phyloP scores from a whole-genome alignment of 1,284 basidiomycete species.

The Boletus holoroseus region DNA sequence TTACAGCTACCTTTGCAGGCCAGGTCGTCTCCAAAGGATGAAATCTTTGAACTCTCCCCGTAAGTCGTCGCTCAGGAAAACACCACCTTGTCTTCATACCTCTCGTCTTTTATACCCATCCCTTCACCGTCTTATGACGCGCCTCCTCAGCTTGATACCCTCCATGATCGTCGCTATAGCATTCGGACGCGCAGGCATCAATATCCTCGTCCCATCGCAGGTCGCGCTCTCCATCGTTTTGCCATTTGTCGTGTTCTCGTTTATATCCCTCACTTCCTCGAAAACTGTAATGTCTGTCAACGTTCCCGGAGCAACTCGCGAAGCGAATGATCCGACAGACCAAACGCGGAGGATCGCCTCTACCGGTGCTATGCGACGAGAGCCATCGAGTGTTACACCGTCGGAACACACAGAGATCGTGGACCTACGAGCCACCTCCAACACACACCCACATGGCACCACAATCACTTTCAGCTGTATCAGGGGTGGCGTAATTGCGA shows the following conservation, averaged over 20 bases:
- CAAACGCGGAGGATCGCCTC: neutral
- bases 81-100: neutral
- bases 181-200: conserved; percentile 63
- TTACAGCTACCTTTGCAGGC: conserved; percentile 80
- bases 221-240: conserved; percentile 73
- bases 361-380: neutral
- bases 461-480: conserved; percentile 45
- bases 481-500: conserved; percentile 44
- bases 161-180: conserved; percentile 63
- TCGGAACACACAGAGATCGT: conserved; percentile 1
- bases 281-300: conserved; percentile 51
- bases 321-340: neutral
- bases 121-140: conserved; percentile 66
- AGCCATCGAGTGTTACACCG: neutral
- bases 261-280: conserved; percentile 60
- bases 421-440: neutral
- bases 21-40: conserved; percentile 83
- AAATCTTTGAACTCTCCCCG: conserved; percentile 72
- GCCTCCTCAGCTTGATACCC: conserved; percentile 70
- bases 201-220: conserved; percentile 72
- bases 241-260: conserved; percentile 70
- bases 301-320: neutral
- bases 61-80: conserved; percentile 32
- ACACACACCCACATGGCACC: conserved; percentile 1
- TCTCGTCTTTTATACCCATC: conserved; percentile 46